Conservation (phyloP, 176 grass and related monocot genomes). For the Zizania latifolia region DNA sequence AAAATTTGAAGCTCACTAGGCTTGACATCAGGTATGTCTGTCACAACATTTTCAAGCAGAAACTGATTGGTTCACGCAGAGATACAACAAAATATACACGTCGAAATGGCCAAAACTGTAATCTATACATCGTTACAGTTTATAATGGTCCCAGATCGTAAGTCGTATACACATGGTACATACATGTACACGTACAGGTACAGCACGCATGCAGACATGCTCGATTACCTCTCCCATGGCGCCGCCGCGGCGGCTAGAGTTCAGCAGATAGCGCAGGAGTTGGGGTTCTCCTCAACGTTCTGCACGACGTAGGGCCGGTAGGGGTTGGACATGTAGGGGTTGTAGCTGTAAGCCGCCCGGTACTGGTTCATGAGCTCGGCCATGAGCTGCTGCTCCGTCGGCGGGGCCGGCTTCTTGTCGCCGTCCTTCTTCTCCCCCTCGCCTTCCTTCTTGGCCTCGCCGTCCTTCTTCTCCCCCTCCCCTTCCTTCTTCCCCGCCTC, state of each 20-base stretch:
- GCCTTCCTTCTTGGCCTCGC: constrained; percentile 7
- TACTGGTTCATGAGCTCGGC: constrained; percentile 60
- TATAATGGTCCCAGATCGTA: neutral
- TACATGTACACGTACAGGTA: neutral
- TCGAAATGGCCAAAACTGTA: neutral
- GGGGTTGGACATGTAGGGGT: constrained; percentile 24
- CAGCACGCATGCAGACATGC: neutral
- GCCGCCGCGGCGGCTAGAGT: neutral
- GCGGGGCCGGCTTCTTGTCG: constrained; percentile 15
- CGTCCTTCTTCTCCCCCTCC: constrained; percentile 23
- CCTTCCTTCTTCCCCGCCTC: constrained; percentile 1
- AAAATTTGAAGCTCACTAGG: neutral
- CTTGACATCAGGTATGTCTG: neutral
- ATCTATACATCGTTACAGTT: constrained; percentile 5
- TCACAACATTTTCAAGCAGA: neutral
- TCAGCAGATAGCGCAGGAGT: constrained; percentile 70
- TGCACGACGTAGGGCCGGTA: constrained; percentile 69
- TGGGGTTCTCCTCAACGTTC: constrained; percentile 86
- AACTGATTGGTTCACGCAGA: neutral
- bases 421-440: constrained; percentile 22
- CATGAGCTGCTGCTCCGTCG: constrained; percentile 36
- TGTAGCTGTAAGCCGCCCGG: constrained; percentile 23
- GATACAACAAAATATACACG: neutral
- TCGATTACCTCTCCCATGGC: neutral
- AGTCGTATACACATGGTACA: too few species aligned